phyloP scores from a whole-genome alignment of 208 protist species.

The Wallacemonas collosoma region DNA sequence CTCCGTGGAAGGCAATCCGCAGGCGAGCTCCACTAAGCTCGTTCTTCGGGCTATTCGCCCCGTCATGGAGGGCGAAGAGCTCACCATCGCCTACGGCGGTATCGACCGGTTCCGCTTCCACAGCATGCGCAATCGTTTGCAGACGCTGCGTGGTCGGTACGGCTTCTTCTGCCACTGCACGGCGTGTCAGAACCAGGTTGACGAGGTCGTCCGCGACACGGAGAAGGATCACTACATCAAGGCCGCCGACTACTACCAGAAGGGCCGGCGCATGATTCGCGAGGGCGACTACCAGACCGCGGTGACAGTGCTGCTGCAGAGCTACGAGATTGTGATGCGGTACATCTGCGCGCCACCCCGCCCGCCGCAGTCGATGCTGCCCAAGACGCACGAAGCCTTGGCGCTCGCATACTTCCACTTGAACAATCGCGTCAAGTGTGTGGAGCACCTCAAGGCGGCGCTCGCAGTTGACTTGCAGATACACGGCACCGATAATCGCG shows the following conservation, averaged over 20 bases:
- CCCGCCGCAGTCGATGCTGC: conserved; percentile 83
- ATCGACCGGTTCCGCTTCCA: conserved; percentile 76
- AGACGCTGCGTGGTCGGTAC: conserved; percentile 67
- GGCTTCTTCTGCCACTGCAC: conserved; percentile 81
- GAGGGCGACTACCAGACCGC: conserved; percentile 75
- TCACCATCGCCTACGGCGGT: conserved; percentile 78
- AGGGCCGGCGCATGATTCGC: conserved; percentile 78
- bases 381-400: conserved; percentile 83
- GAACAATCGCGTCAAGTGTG: conserved; percentile 69
- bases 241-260: conserved; percentile 89
- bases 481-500: conserved; percentile 54
- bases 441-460: conserved; percentile 70
- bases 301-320: conserved; percentile 84
- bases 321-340: conserved; percentile 85
- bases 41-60: conserved; percentile 63
- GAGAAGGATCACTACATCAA: conserved; percentile 84
- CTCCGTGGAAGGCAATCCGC: conserved; percentile 79
- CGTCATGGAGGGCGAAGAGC: conserved; percentile 74
- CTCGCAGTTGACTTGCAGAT: conserved; percentile 53
- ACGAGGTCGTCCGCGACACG: conserved; percentile 60
- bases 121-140: conserved; percentile 72
- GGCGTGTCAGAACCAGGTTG: conserved; percentile 62
- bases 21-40: conserved; percentile 53
- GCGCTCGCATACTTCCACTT: conserved; percentile 82
- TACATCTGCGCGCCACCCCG: conserved; percentile 81